These are phyloP conservation scores for Yarrowia divulgata DNA, from an alignment of 805 yeast species.

Conservation along the genomic window DNA sequence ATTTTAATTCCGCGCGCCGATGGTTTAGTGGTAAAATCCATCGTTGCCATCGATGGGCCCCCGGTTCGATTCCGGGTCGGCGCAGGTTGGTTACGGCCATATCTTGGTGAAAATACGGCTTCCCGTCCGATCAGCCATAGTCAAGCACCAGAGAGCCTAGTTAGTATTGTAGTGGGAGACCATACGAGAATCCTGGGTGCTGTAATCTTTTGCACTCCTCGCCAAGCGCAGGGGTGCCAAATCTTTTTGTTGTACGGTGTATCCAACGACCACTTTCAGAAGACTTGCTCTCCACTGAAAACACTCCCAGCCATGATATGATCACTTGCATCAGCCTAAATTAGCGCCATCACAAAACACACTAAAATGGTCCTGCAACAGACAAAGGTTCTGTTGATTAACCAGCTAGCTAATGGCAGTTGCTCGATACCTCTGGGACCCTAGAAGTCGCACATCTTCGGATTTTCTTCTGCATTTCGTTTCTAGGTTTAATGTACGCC, in stretches of 20 bases:
- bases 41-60: conserved; percentile 40
- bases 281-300: too few species aligned
- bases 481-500: conserved; percentile 7
- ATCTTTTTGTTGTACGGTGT: too few species aligned
- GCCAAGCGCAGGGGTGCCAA: too few species aligned
- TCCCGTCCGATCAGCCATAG: conserved; percentile 40
- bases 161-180: conserved; percentile 40
- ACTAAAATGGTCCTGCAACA: neutral
- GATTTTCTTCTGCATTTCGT: neutral
- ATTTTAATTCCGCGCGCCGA: conserved; percentile 10
- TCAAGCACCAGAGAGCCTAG: conserved; percentile 40
- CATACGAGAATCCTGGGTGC: conserved; percentile 40
- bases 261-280: too few species aligned
- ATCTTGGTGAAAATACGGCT: conserved; percentile 40
- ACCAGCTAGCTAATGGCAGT: neutral
- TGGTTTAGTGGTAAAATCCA: conserved; percentile 40
- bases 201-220: conserved; percentile 38
- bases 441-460: neutral
- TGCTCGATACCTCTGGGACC: neutral
- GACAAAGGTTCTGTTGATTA: too few species aligned
- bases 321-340: neutral
- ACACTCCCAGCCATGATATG: too few species aligned
- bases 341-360: neutral
- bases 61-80: conserved; percentile 40
- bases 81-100: conserved; percentile 39